Percentiles rank a stretch among this genome's conserved stretches.
These are phyloP conservation scores for Chrysoporthe deuterocubensis DNA, from an alignment of 2,329 filamentous ascomycete species.

Conservation along the genomic window DNA sequence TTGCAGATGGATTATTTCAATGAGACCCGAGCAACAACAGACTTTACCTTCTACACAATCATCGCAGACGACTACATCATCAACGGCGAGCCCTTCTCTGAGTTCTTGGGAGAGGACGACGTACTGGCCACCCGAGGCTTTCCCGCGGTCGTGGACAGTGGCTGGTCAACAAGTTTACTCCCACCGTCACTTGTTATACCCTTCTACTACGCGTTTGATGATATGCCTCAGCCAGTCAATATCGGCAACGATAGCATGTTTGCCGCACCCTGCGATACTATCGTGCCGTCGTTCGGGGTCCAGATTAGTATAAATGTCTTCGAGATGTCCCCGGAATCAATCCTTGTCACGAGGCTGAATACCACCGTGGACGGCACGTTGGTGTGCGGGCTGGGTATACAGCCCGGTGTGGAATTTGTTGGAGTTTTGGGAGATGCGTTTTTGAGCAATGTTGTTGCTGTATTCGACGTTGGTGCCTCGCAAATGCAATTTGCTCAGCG, in stretches of 20 bases:
- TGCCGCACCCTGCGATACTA: constrained; percentile 35
- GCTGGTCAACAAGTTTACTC: constrained; percentile 19
- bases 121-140: not conserved
- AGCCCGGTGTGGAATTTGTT: constrained; percentile 30
- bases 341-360: constrained; percentile 34
- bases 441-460: constrained; percentile 37
- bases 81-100: constrained; percentile 11
- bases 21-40: constrained; percentile 7
- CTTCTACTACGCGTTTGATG: constrained; percentile 34
- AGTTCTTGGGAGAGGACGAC: not conserved
- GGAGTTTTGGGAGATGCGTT: constrained; percentile 35
- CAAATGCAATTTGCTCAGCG: constrained; percentile 38
- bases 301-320: constrained; percentile 34
- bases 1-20: constrained; percentile 14
- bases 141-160: constrained; percentile 26
- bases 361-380: constrained; percentile 29
- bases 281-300: constrained; percentile 36
- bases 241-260: constrained; percentile 30
- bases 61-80: constrained; percentile 25
- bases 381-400: constrained; percentile 36
- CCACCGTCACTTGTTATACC: constrained; percentile 29
- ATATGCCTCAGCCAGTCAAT: constrained; percentile 31
- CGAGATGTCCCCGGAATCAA: constrained; percentile 34
- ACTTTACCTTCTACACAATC: constrained; percentile 27
- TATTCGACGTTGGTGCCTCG: constrained; percentile 37